phyloP scores from a whole-genome alignment of 176 grass and related monocot species.

The Cenchrus fungigraminus region DNA sequence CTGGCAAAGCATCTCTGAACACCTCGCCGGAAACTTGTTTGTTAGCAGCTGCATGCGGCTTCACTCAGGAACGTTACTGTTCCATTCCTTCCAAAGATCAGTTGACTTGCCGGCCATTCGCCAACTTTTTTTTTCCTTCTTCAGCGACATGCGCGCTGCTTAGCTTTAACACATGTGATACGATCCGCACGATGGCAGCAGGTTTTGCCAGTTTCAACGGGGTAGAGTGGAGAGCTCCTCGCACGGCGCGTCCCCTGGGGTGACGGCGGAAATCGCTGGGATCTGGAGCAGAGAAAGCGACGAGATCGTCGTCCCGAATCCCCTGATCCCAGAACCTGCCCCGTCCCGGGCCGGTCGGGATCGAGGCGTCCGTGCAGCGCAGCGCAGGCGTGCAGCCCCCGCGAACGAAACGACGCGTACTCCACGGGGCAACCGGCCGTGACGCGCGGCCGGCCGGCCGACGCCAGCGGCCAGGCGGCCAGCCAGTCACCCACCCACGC shows the following conservation, averaged over 20 bases:
- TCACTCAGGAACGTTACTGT: not conserved
- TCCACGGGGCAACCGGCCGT: not conserved
- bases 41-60: not conserved
- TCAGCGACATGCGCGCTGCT: not conserved
- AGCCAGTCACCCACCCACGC: not conserved
- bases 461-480: not conserved
- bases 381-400: too few relatives aligned
- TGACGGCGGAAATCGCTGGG: not conserved
- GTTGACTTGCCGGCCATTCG: not conserved
- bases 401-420: too few relatives aligned
- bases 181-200: not conserved
- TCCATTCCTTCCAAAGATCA: conserved; percentile 7
- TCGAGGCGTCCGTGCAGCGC: too few relatives aligned
- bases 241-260: not conserved
- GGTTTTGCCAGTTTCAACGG: too few relatives aligned
- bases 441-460: not conserved
- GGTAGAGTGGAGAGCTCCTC: not conserved
- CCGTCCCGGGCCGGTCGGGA: not conserved
- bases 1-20: not conserved
- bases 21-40: not conserved
- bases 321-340: not conserved
- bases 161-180: not conserved
- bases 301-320: not conserved
- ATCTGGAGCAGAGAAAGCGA: not conserved
- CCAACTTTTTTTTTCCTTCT: not conserved